A percentile compares a stretch with the other conserved stretches of the same genome.
phyloP scores from a whole-genome alignment of 805 yeast genomes.

The Ogataea polymorpha region DNA sequence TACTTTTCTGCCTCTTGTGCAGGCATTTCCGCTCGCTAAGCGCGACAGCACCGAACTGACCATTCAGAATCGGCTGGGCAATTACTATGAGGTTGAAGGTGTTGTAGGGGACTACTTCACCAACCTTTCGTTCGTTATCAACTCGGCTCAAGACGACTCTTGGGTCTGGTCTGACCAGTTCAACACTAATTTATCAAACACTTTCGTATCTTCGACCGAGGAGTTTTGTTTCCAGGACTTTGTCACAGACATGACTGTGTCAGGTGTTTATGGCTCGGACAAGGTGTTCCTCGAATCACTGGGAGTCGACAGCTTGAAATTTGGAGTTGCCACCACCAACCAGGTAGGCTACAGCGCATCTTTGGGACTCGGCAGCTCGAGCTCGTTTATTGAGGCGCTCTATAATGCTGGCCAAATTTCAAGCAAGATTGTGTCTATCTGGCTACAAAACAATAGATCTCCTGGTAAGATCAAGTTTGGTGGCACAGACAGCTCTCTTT shows the following conservation, averaged over 20 bases:
- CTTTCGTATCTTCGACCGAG: conserved; percentile 9
- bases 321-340: conserved; percentile 24
- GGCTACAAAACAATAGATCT: conserved; percentile 22
- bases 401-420: conserved; percentile 28
- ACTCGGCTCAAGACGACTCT: conserved; percentile 31
- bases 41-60: conserved; percentile 13
- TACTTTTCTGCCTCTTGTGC: conserved; percentile 2
- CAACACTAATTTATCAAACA: conserved; percentile 9
- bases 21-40: conserved; percentile 5
- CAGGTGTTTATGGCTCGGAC: conserved; percentile 23
- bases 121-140: conserved; percentile 25
- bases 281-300: conserved; percentile 11
- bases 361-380: conserved; percentile 22
- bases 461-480: conserved; percentile 33
- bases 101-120: conserved; percentile 29
- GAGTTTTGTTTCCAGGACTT: conserved; percentile 13
- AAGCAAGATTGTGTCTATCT: conserved; percentile 28
- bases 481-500: conserved; percentile 30
- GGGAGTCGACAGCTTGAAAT: conserved; percentile 10
- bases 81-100: conserved; percentile 20
- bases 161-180: conserved; percentile 26
- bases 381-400: conserved; percentile 22
- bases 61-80: conserved; percentile 17
- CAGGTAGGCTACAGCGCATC: conserved; percentile 14
- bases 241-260: conserved; percentile 10